phyloP scores from a whole-genome alignment of 1,139 yeast genomes.

The Wickerhamiella pararugosa region DNA sequence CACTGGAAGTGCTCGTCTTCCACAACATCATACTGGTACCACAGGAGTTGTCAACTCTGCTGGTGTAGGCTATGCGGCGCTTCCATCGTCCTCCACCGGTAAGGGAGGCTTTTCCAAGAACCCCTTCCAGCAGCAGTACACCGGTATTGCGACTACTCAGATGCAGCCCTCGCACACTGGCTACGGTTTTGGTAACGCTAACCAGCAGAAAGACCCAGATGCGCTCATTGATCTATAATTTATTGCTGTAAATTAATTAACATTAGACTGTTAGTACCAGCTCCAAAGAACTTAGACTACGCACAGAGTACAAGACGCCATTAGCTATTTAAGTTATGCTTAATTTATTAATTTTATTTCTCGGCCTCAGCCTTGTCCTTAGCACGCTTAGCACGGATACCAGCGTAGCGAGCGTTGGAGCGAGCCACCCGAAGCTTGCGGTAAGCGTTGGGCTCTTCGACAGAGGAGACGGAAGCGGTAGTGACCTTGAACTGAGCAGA shows the following conservation, averaged over 20 bases:
- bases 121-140: slow-evolving; percentile 60
- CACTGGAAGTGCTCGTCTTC: slow-evolving; percentile 75
- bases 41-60: slow-evolving; percentile 62
- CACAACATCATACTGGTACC: slow-evolving; percentile 83
- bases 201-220: slow-evolving; percentile 11
- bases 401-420: slow-evolving; percentile 84
- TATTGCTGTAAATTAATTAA: background rate
- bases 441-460: slow-evolving; percentile 62
- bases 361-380: slow-evolving; percentile 96
- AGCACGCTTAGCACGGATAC: slow-evolving; percentile 96
- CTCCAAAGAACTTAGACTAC: no score
- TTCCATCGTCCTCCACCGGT: slow-evolving; percentile 7
- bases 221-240: slow-evolving; percentile 4
- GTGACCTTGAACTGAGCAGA: slow-evolving; percentile 59
- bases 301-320: no score
- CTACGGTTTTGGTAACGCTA: slow-evolving; percentile 77
- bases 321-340: no score
- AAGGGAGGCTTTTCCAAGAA: slow-evolving; percentile 27
- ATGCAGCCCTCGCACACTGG: slow-evolving; percentile 68
- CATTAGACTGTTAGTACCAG: no score
- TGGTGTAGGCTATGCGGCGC: slow-evolving; percentile 56
- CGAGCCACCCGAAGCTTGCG: slow-evolving; percentile 91
- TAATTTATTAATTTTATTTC: slow-evolving; percentile 24
- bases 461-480: slow-evolving; percentile 89
- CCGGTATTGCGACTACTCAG: slow-evolving; percentile 52